A percentile compares a stretch with the other conserved stretches of the same genome.
These are phyloP conservation scores for Volvox reticuliferus DNA, from an alignment of 139 green algal species.

Conservation along the genomic window DNA sequence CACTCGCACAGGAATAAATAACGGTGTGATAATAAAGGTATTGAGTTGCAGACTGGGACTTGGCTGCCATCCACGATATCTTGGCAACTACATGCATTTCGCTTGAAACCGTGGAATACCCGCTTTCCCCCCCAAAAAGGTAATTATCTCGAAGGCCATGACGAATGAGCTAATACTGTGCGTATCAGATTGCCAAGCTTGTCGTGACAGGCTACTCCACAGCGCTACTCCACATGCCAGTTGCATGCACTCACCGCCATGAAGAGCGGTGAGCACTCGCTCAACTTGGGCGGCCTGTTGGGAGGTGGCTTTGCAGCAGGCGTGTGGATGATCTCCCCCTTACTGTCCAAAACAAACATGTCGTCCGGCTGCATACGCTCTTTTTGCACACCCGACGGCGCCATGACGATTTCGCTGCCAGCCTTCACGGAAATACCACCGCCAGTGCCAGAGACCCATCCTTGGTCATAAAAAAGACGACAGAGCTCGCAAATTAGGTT, in stretches of 20 bases:
- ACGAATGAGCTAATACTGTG: too few relatives aligned
- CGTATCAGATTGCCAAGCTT: too few relatives aligned
- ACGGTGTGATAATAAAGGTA: too few relatives aligned
- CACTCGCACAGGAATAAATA: too few relatives aligned
- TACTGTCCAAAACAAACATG: slow-evolving; percentile 94
- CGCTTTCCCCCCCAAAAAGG: too few relatives aligned
- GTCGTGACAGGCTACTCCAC: too few relatives aligned
- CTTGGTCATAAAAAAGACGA: slow-evolving; percentile 83
- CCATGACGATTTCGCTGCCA: slow-evolving; percentile 83
- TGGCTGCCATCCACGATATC: too few relatives aligned
- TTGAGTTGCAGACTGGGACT: too few relatives aligned
- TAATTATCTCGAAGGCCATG: too few relatives aligned
- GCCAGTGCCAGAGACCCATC: slow-evolving; percentile 89
- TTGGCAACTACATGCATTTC: too few relatives aligned
- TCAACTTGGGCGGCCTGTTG: slow-evolving; percentile 91
- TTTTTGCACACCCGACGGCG: slow-evolving; percentile 94
- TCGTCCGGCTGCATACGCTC: slow-evolving; percentile 93
- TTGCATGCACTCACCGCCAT: slow-evolving; percentile 75
- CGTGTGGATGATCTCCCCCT: slow-evolving; percentile 77
- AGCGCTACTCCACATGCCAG: too few relatives aligned
- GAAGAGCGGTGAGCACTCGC: slow-evolving; percentile 93
- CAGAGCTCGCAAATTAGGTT: slow-evolving; percentile 89
- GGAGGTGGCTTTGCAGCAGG: slow-evolving; percentile 77
- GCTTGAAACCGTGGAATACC: too few relatives aligned
- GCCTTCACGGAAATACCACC: slow-evolving; percentile 91